Evolutionary conservation across 1,284 basidiomycete species (phyloP), one percentile per base, ranked within the genome.

Genomic region (Apiotrichum siamense): DNA sequence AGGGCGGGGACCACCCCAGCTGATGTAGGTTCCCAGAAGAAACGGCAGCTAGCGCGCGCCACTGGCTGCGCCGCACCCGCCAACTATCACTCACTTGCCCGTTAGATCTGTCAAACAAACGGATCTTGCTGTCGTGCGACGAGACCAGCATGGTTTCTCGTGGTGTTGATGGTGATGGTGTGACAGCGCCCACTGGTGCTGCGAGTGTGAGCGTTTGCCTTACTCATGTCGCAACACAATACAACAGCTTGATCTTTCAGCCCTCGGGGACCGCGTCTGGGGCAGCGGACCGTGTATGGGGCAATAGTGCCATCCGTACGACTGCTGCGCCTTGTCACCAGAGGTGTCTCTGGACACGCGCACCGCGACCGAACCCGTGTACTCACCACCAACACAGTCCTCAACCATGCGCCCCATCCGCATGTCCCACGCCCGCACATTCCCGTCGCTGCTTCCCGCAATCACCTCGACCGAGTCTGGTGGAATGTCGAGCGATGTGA

Each of bases 371-470:
- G n/a, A n/a, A n/a, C n/a, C n/a, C 15, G 5, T 26, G n/a, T n/a
- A 80, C 86, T 64, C 67, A 92, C 90, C 81, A 11, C 92, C 91
- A 53, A 98, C 81, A 62, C 84, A 91, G 71, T 99, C 96, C 42
- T 85, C 80, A 4, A 85, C 81, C 25, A 97, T 74, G 69, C 92
- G 83, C 21, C 96, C 96, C 77, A 86, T 89, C 41, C 94, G 84
- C 27, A 98, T 76, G 72, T 98, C 96, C 73, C 97, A 97, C 1
- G 86, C 87, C 21, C 96, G 82, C 29, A 97, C 83, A 62, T 86
- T 80, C 1, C 96, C 94, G 61, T 99, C 96, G 2, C 94, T 85
- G 0, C 87, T 91, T 2, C 88, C 89, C 0, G 89, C 80, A 38
- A 86, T 78, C 58, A 97, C 81, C 50, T 79, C 81, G 17, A 81